Base-by-base conservation (phyloP, 202 grass and related monocot genomes). In the Carex arenaria region DNA sequence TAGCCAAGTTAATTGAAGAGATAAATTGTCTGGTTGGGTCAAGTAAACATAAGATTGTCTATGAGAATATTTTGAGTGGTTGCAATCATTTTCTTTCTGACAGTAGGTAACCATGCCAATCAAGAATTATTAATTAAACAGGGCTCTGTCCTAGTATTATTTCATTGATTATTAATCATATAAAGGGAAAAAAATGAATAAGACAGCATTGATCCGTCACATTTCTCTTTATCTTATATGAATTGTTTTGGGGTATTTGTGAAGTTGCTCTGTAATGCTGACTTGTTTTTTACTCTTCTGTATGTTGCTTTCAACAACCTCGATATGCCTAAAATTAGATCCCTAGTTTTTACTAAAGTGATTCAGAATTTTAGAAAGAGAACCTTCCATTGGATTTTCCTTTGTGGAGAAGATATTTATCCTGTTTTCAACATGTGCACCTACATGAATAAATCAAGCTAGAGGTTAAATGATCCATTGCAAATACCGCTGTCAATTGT, bases 21-120 rank as follows among this genome's bases (percentile, higher is more conserved):
- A 84, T 98, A 52, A 86, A 84, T 26, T 66, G 49, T 11, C 55
- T 87, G 9, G 19, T 87, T 70, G 80, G 72, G 62, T 90, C 81
- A 15, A 83, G 63, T 47, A 84, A 75, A 49, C 66, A 74, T n/a
- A 56, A 82, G 54, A 85, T 19, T 60, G 51, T 93, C 32, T 88
- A 94, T 67, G 67, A 89, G 26, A 91, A 93, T 77, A 81, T 94
- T 82, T 55, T 91, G 71, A 85, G 90, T 54, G 88, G 89, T 28
- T 93, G 92, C 80, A 85, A 66, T 75, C 13, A 81, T 22, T 92
- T 92, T 81, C 85, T 91, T 87, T 93, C 87, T 19, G 83, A 80
- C 3, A 65, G 12, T 22, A 65, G 60, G 5, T 15, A 64, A 81
- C 42, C 14, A 51, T 47, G 78, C 30, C 15, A 81, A 4, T 47